Evolutionary conservation across 31 red algal genomes (phyloP).

Genomic region (Pterothamnion heteromorphum): DNA sequence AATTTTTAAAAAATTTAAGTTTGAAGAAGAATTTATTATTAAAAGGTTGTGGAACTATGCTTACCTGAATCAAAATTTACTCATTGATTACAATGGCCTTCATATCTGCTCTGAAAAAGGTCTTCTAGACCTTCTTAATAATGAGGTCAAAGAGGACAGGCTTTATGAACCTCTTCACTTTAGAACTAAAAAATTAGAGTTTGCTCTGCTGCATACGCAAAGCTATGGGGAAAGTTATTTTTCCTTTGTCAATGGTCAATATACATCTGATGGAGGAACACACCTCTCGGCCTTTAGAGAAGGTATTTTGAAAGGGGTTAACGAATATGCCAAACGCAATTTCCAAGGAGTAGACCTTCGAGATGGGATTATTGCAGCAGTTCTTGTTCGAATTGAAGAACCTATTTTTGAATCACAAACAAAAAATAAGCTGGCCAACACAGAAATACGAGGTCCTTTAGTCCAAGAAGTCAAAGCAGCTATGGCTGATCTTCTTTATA

Average conservation of each 20-base stretch:
- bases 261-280: conserved; percentile 42
- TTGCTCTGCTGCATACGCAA: not conserved
- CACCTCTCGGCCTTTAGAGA: conserved; percentile 36
- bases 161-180: conserved; percentile 29
- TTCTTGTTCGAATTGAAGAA: conserved; percentile 33
- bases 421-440: conserved; percentile 28
- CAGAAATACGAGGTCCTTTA: not conserved
- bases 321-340: not conserved
- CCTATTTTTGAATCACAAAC: conserved; percentile 45
- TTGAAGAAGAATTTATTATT: conserved; percentile 5
- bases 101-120: conserved; percentile 7
- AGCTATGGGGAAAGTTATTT: conserved; percentile 13
- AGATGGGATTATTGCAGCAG: conserved; percentile 15
- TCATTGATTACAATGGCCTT: conserved; percentile 28
- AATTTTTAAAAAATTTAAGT: conserved; percentile 24
- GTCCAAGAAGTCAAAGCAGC: not conserved
- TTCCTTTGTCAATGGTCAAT: conserved; percentile 43
- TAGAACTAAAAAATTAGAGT: not conserved
- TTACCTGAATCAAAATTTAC: conserved; percentile 20
- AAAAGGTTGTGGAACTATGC: conserved; percentile 39
- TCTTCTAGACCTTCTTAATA: conserved; percentile 25
- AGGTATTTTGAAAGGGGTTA: not conserved
- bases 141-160: not conserved
- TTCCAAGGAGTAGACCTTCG: conserved; percentile 6
- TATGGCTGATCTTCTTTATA: not conserved